These are phyloP conservation scores for Pseudogymnoascus sp. DNA, from an alignment of 2,329 filamentous ascomycete genomes.

Conservation along the genomic window DNA sequence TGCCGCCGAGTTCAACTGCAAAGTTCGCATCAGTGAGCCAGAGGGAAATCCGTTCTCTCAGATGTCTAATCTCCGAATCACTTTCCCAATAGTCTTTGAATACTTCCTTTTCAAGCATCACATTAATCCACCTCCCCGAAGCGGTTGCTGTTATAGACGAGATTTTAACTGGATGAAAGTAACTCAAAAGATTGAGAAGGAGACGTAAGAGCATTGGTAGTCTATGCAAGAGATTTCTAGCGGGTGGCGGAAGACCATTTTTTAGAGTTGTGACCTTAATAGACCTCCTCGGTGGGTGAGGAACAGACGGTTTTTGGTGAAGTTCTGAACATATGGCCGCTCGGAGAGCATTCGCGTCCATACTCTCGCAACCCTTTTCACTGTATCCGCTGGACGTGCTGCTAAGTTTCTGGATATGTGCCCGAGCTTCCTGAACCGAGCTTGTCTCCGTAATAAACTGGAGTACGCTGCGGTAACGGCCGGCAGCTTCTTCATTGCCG, in stretches of 20 bases:
- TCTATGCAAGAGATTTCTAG: conserved; percentile 39
- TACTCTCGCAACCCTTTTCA: conserved; percentile 29
- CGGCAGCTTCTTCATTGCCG: conserved; percentile 36
- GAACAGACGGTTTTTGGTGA: conserved; percentile 39
- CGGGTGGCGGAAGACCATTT: conserved; percentile 33
- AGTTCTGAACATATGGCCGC: conserved; percentile 42
- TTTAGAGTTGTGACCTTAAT: conserved; percentile 42
- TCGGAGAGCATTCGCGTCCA: conserved; percentile 37
- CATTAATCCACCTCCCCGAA: conserved; percentile 42
- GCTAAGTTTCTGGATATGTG: conserved; percentile 23
- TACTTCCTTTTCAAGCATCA: conserved; percentile 38
- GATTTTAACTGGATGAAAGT: conserved; percentile 44
- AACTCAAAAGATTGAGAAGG: conserved; percentile 40
- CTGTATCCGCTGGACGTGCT: conserved; percentile 14
- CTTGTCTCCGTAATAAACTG: conserved; percentile 33
- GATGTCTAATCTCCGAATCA: conserved; percentile 36
- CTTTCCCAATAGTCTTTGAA: conserved; percentile 40
- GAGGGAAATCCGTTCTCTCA: conserved; percentile 38
- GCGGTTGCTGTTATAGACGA: conserved; percentile 41
- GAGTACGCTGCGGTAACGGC: conserved; percentile 35
- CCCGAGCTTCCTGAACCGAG: conserved; percentile 30
- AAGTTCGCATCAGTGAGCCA: conserved; percentile 47
- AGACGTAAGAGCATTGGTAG: conserved; percentile 41
- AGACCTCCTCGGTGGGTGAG: conserved; percentile 41
- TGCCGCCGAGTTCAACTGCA: conserved; percentile 38